phyloP scores from a whole-genome alignment of 352 stramenopile species.

The Pythium brachiatum region DNA sequence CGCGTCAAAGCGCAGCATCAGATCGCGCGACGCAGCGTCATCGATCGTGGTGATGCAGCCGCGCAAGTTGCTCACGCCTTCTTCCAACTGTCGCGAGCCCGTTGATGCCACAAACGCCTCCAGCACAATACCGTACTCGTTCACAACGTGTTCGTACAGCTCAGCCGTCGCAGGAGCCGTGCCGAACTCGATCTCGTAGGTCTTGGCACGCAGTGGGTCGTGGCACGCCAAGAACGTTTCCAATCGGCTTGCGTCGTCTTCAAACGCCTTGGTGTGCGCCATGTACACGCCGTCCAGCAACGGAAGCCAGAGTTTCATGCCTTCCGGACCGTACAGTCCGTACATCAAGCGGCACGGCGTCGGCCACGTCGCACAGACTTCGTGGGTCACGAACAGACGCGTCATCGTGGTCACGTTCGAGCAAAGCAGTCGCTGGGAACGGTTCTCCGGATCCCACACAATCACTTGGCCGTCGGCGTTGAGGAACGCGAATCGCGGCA shows the following conservation, averaged over 20 bases:
- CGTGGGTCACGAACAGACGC: conserved; percentile 41
- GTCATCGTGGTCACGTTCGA: conserved; percentile 66
- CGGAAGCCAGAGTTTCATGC: conserved; percentile 75
- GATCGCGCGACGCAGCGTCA: conserved; percentile 49
- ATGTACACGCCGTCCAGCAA: conserved; percentile 78
- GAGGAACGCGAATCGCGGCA: conserved; percentile 65
- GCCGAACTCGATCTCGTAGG: conserved; percentile 79
- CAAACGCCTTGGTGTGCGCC: conserved; percentile 53
- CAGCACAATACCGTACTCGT: conserved; percentile 66
- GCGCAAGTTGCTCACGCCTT: conserved; percentile 42
- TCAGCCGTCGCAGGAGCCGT: conserved; percentile 56
- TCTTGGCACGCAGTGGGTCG: conserved; percentile 78
- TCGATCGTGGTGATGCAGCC: conserved; percentile 63
- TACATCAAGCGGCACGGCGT: conserved; percentile 61
- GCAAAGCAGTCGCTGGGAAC: conserved; percentile 60
- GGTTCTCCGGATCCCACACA: conserved; percentile 77
- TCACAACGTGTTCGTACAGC: conserved; percentile 67
- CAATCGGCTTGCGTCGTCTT: conserved; percentile 40
- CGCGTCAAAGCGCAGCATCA: conserved; percentile 74
- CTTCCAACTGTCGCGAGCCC: conserved; percentile 23
- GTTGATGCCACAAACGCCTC: conserved; percentile 35
- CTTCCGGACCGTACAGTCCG: conserved; percentile 68
- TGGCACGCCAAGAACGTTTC: conserved; percentile 76
- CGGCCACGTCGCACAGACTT: conserved; percentile 50
- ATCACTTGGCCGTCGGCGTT: conserved; percentile 54